Percentiles rank a stretch among this genome's conserved stretches.
Conservation (phyloP, 345 rosid species). For the Carallia brachiata region DNA sequence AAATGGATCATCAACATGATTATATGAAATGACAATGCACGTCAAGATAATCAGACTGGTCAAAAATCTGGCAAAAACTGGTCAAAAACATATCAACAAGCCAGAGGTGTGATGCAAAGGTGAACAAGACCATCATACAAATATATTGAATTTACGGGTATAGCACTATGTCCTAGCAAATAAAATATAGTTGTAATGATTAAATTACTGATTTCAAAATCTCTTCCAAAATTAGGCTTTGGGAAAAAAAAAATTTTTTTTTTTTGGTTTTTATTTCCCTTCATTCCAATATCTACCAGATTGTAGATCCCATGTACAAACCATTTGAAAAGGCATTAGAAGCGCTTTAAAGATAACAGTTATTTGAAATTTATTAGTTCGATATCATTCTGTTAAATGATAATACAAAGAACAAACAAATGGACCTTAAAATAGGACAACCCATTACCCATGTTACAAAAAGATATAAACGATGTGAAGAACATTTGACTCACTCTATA, state of each 20-base stretch:
- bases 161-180: background rate
- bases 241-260: background rate
- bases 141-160: background rate
- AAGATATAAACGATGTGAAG: conserved; percentile 1
- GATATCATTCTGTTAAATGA: background rate
- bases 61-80: background rate
- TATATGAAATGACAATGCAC: background rate
- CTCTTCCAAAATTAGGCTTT: background rate
- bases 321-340: background rate
- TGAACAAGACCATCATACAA: background rate
- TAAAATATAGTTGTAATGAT: background rate
- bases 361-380: background rate
- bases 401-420: background rate
- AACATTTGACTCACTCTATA: conserved; percentile 64
- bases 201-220: background rate
- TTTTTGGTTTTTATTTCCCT: background rate
- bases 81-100: background rate
- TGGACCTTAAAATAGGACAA: background rate
- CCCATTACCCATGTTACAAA: conserved; percentile 2
- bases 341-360: background rate
- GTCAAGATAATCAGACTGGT: background rate
- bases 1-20: background rate
- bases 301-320: background rate
- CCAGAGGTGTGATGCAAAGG: background rate
- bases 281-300: background rate